Percentiles rank a stretch among this genome's conserved stretches.
Conservation (phyloP, 345 rosid genomes). For the Bruguiera gymnorhiza region DNA sequence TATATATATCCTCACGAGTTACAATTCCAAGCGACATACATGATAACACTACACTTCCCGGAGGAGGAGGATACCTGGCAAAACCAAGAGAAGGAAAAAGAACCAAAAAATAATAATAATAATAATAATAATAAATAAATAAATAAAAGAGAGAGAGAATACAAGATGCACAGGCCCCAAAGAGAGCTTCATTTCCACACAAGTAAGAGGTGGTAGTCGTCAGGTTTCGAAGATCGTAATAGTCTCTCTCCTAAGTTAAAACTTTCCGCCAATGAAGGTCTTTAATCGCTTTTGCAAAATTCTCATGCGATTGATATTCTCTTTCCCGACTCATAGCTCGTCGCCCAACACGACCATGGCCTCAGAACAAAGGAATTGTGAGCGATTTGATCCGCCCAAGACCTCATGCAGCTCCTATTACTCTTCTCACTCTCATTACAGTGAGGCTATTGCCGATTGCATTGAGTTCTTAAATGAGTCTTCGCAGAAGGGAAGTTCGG, state of each 20-base stretch:
- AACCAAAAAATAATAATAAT: too few relatives aligned
- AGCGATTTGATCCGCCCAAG: slow-evolving; percentile 73
- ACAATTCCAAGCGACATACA: slow-evolving; percentile 38
- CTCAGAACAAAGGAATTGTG: slow-evolving; percentile 27
- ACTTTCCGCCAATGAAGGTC: slow-evolving; percentile 65
- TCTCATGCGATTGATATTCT: slow-evolving; percentile 54
- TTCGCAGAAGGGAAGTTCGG: slow-evolving; percentile 45
- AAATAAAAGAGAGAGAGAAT: too few relatives aligned
- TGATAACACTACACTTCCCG: slow-evolving; percentile 53
- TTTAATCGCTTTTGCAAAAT: slow-evolving; percentile 64
- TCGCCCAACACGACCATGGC: slow-evolving; percentile 1
- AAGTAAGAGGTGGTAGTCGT: slow-evolving; percentile 25
- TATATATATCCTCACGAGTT: slow-evolving; percentile 34
- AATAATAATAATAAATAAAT: too few relatives aligned
- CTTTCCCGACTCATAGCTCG: slow-evolving; percentile 40
- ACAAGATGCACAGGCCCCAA: slow-evolving; percentile 23
- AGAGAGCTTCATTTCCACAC: slow-evolving; percentile 40
- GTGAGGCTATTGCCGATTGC: slow-evolving; percentile 89
- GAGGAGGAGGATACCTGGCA: slow-evolving; percentile 24
- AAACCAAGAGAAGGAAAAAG: slow-evolving; percentile 11
- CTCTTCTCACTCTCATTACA: slow-evolving; percentile 78
- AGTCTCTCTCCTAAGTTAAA: slow-evolving; percentile 14
- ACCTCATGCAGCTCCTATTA: slow-evolving; percentile 79
- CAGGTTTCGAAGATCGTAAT: neutral
- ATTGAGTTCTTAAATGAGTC: slow-evolving; percentile 94